Conservation (phyloP, 2,329 filamentous ascomycete genomes). For the Orbilia ellipsospora region DNA sequence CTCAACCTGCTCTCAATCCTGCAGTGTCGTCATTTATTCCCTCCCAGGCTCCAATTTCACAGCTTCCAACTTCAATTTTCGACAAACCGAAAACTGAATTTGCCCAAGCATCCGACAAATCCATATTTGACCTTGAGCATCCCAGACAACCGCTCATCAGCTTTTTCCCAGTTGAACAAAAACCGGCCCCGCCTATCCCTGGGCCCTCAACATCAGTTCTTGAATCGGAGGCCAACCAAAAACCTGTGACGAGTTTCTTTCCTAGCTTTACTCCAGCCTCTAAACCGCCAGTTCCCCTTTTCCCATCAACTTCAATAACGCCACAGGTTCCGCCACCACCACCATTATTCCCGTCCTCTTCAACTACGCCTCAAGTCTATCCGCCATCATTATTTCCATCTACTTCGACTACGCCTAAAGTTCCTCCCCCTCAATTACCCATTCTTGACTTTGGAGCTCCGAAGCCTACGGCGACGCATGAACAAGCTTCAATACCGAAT, state of each 20-base stretch:
- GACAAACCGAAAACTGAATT: slow-evolving; percentile 14
- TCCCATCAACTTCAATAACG: slow-evolving; percentile 18
- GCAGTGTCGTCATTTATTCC: slow-evolving; percentile 32
- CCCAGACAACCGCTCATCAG: slow-evolving; percentile 17
- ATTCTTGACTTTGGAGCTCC: slow-evolving; percentile 28
- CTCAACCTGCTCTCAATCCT: slow-evolving; percentile 16
- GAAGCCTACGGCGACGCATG: neutral
- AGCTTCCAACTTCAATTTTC: slow-evolving; percentile 31
- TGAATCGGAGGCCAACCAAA: neutral
- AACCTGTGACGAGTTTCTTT: slow-evolving; percentile 42
- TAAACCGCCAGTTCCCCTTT: slow-evolving; percentile 6
- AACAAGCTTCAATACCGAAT: neutral
- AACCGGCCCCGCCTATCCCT: neutral
- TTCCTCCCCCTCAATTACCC: slow-evolving; percentile 14
- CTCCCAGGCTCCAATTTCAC: slow-evolving; percentile 9
- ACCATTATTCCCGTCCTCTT: slow-evolving; percentile 10
- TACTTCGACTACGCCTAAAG: slow-evolving; percentile 35
- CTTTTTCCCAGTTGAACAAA: slow-evolving; percentile 29
- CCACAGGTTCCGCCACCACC: slow-evolving; percentile 3
- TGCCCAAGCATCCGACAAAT: slow-evolving; percentile 9
- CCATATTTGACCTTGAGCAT: slow-evolving; percentile 33
- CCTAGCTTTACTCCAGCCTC: slow-evolving; percentile 18
- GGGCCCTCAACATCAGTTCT: slow-evolving; percentile 19
- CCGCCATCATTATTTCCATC: slow-evolving; percentile 21
- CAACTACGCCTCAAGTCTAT: slow-evolving; percentile 26